Evolutionary conservation across 768 basidiomycete species (phyloP).

Genomic region (Leccinum fibrillosum): DNA sequence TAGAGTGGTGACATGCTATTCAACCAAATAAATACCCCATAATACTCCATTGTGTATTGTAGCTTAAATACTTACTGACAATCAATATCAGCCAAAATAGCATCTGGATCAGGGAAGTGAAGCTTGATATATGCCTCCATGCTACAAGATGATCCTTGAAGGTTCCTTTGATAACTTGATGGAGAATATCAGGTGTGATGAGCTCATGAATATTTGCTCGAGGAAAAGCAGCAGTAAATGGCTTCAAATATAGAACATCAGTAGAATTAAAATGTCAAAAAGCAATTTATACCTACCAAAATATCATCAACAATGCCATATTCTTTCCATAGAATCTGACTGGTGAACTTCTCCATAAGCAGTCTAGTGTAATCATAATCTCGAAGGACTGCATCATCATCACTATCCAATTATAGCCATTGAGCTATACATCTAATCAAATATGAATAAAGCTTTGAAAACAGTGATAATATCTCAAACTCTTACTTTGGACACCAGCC

Average conservation of each 20-base stretch:
- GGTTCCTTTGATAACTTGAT: background rate
- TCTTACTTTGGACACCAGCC: constrained; percentile 1
- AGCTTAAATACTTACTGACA: background rate
- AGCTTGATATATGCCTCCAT: background rate
- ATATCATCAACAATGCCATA: background rate
- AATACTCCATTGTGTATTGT: no score
- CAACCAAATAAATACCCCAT: no score
- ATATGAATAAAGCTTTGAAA: no score
- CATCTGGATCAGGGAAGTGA: background rate
- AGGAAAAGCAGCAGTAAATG: background rate
- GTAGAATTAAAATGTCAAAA: background rate
- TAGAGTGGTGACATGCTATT: no score
- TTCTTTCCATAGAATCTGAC: background rate
- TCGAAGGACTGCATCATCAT: background rate
- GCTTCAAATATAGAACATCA: background rate
- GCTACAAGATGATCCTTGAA: background rate
- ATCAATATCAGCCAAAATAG: background rate
- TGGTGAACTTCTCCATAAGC: background rate
- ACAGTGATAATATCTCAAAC: no score
- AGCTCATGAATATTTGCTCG: background rate
- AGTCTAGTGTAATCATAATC: background rate
- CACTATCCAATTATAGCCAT: background rate
- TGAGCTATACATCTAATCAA: background rate
- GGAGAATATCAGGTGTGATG: background rate
- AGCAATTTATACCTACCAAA: background rate